Percentiles rank a stretch among this genome's conserved stretches.
Conservation (phyloP, 106 monocot species). For the Phalaenopsis aphrodite region DNA sequence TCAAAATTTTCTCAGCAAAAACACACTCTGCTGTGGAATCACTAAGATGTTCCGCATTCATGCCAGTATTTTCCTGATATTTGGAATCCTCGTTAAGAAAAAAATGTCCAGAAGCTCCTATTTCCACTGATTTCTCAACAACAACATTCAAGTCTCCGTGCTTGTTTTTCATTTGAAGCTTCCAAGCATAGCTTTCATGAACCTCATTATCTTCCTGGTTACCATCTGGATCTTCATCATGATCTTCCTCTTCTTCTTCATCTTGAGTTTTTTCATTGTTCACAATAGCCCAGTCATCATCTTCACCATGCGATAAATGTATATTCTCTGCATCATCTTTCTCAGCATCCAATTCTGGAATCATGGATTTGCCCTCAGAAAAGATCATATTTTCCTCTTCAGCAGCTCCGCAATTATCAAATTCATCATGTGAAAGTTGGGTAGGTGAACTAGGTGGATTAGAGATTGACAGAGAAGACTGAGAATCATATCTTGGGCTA, state of each 20-base stretch:
- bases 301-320: slow-evolving; percentile 41
- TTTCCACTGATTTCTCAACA: slow-evolving; percentile 23
- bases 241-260: slow-evolving; percentile 56
- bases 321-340: slow-evolving; percentile 7
- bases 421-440: slow-evolving; percentile 78
- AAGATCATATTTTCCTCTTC: slow-evolving; percentile 29
- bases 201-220: slow-evolving; percentile 48
- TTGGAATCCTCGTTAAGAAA: no score
- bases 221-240: slow-evolving; percentile 55
- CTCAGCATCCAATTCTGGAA: slow-evolving; percentile 18
- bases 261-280: slow-evolving; percentile 39
- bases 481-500: slow-evolving; percentile 50
- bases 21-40: slow-evolving; percentile 9
- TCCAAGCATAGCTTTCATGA: slow-evolving; percentile 38
- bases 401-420: slow-evolving; percentile 60
- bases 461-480: slow-evolving; percentile 77
- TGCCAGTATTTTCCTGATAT: slow-evolving; percentile 17
- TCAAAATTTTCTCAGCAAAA: neutral
- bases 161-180: slow-evolving; percentile 26
- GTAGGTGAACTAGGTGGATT: slow-evolving; percentile 81
- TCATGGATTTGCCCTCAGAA: slow-evolving; percentile 33
- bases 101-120: neutral
- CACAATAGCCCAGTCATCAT: slow-evolving; percentile 77
- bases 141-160: slow-evolving; percentile 20
- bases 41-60: slow-evolving; percentile 5